Conservation (phyloP, 1,284 basidiomycete species). For the Cryptococcus wingfieldii region DNA sequence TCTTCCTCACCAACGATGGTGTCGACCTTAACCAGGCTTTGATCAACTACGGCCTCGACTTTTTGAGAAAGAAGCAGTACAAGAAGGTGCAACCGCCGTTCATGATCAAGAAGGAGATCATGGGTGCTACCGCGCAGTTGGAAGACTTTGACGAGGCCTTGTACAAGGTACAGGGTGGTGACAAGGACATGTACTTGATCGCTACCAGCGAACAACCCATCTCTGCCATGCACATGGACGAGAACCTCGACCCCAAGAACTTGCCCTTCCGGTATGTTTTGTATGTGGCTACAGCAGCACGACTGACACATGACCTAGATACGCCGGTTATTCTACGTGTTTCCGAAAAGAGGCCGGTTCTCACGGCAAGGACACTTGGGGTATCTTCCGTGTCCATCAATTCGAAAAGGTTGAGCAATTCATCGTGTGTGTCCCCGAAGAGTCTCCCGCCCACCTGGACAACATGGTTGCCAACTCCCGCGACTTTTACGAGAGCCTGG, state of each 20-base stretch:
- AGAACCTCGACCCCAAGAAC: conserved; percentile 93
- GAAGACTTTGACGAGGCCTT: conserved; percentile 98
- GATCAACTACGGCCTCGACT: conserved; percentile 92
- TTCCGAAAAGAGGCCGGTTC: conserved; percentile 99
- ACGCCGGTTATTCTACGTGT: conserved; percentile 76
- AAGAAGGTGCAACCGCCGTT: conserved; percentile 97
- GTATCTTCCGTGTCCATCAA: conserved; percentile 99
- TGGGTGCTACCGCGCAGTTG: conserved; percentile 96
- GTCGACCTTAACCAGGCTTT: conserved; percentile 96
- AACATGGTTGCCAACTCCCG: conserved; percentile 84
- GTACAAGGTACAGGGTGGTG: conserved; percentile 80
- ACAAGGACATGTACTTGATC: conserved; percentile 98
- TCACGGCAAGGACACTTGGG: conserved; percentile 97
- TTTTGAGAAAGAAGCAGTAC: conserved; percentile 74
- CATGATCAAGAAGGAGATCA: conserved; percentile 97
- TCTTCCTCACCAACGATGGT: conserved; percentile 92
- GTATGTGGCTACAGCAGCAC: neutral
- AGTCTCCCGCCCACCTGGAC: conserved; percentile 92
- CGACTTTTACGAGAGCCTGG: conserved; percentile 92
- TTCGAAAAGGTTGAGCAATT: conserved; percentile 99
- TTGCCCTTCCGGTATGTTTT: conserved; percentile 77
- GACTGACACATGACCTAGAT: conserved; percentile 32
- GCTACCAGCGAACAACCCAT: conserved; percentile 98
- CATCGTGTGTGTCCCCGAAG: conserved; percentile 86
- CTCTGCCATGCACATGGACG: conserved; percentile 89